Base-by-base conservation (phyloP, 441 rosid genomes). In the Kokia cookei region DNA sequence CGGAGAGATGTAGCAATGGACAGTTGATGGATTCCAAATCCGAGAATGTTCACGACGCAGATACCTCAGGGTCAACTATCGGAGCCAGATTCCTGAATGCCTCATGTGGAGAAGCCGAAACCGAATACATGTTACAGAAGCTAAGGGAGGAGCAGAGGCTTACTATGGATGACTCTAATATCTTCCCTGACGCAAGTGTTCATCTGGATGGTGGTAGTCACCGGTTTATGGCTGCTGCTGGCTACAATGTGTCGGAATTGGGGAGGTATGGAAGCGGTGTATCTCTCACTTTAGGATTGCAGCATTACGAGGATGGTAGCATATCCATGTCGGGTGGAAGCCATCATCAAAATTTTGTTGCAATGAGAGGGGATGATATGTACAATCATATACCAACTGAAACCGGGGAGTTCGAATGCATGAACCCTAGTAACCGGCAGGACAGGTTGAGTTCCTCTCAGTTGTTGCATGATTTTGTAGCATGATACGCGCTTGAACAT, bases 231-330 rank as follows among this genome's bases (percentile, higher is more conserved):
- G 81, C 82, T 1, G 88, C 88, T 1, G 85, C 62, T 3, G 86
- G 88, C 24, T 89, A 88, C 73, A 88, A 91, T 72, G 82, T 91
- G 88, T 61, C 89, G 2, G 97, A 91, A 63, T 67, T 85, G 78
- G 91, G 88, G 55, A 84, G 93, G 78, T 84, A 83, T 17, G 87
- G 91, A 70, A 86, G 84, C 11, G 90, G 85, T 14, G 91, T 90
- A 73, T 94, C 97, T n/a, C 91, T 91, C 37, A 89, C 98, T 0
- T 64, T 92, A 53, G 97, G 98, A 43, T 85, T 94, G 79, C 97
- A 92, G 75, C 93, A 90, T 70, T 85, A 88, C 5, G 93, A 94
- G 67, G 96, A 86, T n/a, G 85, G 82, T 68, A 80, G 62, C 75
- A 69, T 89, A 27, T 83, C 90, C 5, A 84, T 91, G 83, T 75